A percentile compares a stretch with the other conserved stretches of the same genome.
Evolutionary conservation across 2,329 filamentous ascomycete genomes (phyloP).

Genomic region (Hypoxylon sp.): DNA sequence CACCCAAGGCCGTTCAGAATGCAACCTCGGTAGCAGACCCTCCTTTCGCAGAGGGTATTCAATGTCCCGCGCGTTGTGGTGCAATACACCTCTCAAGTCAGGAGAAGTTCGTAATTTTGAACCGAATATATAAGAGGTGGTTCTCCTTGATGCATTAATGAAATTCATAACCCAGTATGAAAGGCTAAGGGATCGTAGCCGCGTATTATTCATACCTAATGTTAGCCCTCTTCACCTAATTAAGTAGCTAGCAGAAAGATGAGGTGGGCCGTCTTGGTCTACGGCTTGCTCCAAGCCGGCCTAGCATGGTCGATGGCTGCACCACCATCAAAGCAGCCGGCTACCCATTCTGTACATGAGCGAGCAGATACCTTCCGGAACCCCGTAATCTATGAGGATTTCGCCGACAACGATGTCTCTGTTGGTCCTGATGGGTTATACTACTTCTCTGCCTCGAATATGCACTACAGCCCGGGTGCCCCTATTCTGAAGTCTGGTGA

Average conservation of each 20-base stretch:
- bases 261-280: conserved; percentile 3
- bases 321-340: neutral
- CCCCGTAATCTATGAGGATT: conserved; percentile 39
- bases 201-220: neutral
- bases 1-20: conserved; percentile 10
- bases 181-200: neutral
- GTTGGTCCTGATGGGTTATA: conserved; percentile 50
- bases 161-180: neutral
- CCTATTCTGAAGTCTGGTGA: conserved; percentile 70
- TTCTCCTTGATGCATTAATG: neutral
- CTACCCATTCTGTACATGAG: neutral
- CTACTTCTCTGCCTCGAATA: conserved; percentile 69
- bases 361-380: conserved; percentile 30
- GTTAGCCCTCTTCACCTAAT: neutral
- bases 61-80: neutral
- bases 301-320: conserved; percentile 4
- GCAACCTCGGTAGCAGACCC: conserved; percentile 33
- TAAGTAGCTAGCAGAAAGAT: conserved; percentile 5
- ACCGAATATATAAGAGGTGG: neutral
- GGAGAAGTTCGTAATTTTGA: neutral
- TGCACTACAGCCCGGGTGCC: conserved; percentile 70
- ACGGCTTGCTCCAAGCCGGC: conserved; percentile 15
- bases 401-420: conserved; percentile 43
- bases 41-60: conserved; percentile 28
- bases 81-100: neutral